Percentiles rank a stretch among this genome's conserved stretches.
Conservation (phyloP, 78 protist species). For the Bodo saltans region DNA sequence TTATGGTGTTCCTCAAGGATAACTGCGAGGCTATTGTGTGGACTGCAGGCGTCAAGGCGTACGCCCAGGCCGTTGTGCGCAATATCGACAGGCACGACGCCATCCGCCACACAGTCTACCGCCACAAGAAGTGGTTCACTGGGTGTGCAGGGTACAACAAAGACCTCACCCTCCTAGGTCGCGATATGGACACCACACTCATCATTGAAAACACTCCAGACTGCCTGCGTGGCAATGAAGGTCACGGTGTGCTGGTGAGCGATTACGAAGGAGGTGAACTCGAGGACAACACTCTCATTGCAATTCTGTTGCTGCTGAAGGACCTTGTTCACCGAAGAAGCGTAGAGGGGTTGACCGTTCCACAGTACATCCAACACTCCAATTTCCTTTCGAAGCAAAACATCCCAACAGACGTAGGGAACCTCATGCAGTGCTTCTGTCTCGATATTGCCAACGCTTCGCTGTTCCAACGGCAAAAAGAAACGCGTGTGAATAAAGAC, state of each 20-base stretch:
- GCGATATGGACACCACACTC: neutral
- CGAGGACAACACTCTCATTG: neutral
- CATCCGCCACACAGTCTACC: constrained; percentile 18
- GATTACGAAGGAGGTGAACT: constrained; percentile 25
- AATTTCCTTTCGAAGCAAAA: neutral
- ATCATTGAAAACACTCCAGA: constrained; percentile 28
- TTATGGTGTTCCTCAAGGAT: neutral
- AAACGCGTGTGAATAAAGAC: neutral
- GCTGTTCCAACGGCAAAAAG: neutral
- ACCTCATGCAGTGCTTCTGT: neutral
- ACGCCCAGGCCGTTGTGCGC: constrained; percentile 31
- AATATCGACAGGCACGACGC: constrained; percentile 20
- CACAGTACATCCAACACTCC: constrained; percentile 1
- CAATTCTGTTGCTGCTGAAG: neutral
- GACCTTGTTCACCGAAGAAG: neutral
- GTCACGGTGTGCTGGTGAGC: constrained; percentile 7
- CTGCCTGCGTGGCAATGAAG: constrained; percentile 27
- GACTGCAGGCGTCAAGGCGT: constrained; percentile 35
- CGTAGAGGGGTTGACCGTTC: constrained; percentile 2
- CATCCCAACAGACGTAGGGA: constrained; percentile 2
- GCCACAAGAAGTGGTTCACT: constrained; percentile 30
- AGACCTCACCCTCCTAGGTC: constrained; percentile 15
- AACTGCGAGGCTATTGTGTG: constrained; percentile 29
- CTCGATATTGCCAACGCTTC: constrained; percentile 4
- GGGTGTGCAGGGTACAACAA: constrained; percentile 36